Evolutionary conservation across 2,329 filamentous ascomycete species (phyloP), one percentile per base, ranked within the genome.

Genomic region (Blastomyces gilchristii): DNA sequence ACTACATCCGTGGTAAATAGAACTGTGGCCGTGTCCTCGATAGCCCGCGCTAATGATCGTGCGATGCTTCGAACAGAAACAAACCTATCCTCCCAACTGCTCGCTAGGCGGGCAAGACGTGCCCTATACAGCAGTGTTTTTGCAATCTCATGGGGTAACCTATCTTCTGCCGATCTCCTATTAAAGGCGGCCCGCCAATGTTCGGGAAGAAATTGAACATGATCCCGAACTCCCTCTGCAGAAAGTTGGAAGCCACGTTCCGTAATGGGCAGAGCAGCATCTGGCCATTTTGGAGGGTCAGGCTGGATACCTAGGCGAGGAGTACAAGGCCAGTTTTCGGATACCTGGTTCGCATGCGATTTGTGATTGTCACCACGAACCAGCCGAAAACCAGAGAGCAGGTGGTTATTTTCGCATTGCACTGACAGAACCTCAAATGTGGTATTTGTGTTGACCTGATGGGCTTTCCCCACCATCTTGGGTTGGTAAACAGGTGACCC

Each of bases 11-110:
- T 11, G 6, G 60, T 58, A 41, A 58, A 62, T 9, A 62, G 60
- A 45, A 62, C 45, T 11, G 41, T 62, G 50, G n/a, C 22, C 0
- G 60, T 62, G 16, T n/a, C 22, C 22, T 62, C 60, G 16, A 62
- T 57, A 25, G 60, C 53, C 39, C 39, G 25, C 5, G 50, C 52
- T 41, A 62, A 58, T 47, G 50, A 43, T 28, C 34, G 8, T 22
- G 60, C 22, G 18, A 58, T 43, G 25, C 16, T 22, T 58, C 60
- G 60, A 31, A 18, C 50, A 62, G 18, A 5, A 37, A 62, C 50
- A 25, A 62, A 41, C 31, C 41, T 62, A 37, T 62, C 60, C 4
- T 62, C 60, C 60, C 60, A 62, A 41, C 52, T 25, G 31, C 49
- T 43, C 25, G 60, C 34, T 37, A 62, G 52, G 1, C 60, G 37